Evolutionary conservation across 441 rosid species (phyloP), one percentile per base, ranked within the genome.

Genomic region (Macaranga tanarius): DNA sequence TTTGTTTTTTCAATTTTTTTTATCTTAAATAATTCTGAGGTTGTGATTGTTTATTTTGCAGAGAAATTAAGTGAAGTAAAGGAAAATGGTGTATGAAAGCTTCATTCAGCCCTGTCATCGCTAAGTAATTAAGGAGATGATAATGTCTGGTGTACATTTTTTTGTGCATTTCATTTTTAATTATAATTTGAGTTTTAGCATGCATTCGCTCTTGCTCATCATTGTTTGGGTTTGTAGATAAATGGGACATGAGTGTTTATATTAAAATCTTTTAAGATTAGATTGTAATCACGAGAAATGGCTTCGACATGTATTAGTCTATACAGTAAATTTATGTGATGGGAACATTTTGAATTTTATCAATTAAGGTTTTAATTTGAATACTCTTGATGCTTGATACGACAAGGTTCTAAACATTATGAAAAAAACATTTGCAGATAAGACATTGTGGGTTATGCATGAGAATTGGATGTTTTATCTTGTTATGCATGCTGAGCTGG

Each of bases 401-500:
- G 5, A 42, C 23, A 51, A 70, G 17, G 65, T 31, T 58, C 75
- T 74, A 71, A 80, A 75, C 11, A 12, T 45, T 71, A 28, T 50
- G 31, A 28, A 19, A 8, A 10, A 70, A 71, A 75, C 75, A n/a
- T n/a, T 65, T 84, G 88, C 92, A 88, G 92, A 79, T 68, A 72
- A 72, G 82, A 76, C 56, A 78, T 78, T 63, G 86, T 67, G 80
- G 79, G 5, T 78, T 78, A 69, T 34, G 69, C 67, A 52, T 71
- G 76, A 70, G 74, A 72, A 75, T 72, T 74, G 77, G 71, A 70
- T 63, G 68, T 71, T 70, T 84, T 67, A 63, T 58, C 22, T 45
- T 67, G 52, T 65, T 69, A 52, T 71, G 75, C 72, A 73, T 79
- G 38, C 72, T 54, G 74, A 70, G 76, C 69, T 72, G 71, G 71